Conservation (phyloP, 495 filamentous ascomycete species). For the Tuber magnatum region DNA sequence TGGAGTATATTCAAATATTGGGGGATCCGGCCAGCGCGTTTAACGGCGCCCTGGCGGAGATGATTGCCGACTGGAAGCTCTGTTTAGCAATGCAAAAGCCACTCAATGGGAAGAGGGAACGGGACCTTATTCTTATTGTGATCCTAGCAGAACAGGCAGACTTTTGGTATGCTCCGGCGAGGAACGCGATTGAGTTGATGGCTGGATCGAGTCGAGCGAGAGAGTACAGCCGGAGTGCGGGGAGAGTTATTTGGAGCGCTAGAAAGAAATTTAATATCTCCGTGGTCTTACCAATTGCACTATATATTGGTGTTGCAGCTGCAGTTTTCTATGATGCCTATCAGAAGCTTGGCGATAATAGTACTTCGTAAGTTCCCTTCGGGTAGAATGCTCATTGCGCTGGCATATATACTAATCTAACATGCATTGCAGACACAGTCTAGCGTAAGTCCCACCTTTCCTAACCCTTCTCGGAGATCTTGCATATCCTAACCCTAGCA, state of each 20-base stretch:
- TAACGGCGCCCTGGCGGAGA: slow-evolving; percentile 33
- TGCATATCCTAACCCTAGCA: not conserved
- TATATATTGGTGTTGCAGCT: slow-evolving; percentile 38
- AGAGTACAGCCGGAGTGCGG: slow-evolving; percentile 34
- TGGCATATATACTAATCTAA: slow-evolving; percentile 16
- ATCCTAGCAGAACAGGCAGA: slow-evolving; percentile 34
- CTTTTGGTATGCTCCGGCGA: slow-evolving; percentile 14
- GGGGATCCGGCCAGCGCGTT: slow-evolving; percentile 38
- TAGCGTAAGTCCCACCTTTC: slow-evolving; percentile 28
- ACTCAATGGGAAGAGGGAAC: slow-evolving; percentile 20
- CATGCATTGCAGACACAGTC: slow-evolving; percentile 26
- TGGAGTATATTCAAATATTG: slow-evolving; percentile 34
- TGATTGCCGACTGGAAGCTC: slow-evolving; percentile 31
- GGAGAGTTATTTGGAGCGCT: slow-evolving; percentile 37
- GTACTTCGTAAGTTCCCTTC: slow-evolving; percentile 30
- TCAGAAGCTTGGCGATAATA: slow-evolving; percentile 37
- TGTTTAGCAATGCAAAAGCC: slow-evolving; percentile 27
- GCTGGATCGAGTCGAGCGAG: slow-evolving; percentile 26
- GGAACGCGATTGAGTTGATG: slow-evolving; percentile 33
- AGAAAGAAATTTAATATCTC: slow-evolving; percentile 39
- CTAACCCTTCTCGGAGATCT: not conserved
- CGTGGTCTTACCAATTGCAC: slow-evolving; percentile 36
- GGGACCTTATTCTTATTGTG: slow-evolving; percentile 31
- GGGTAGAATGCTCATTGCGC: not conserved
- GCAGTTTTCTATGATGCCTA: slow-evolving; percentile 40